Conservation (phyloP, 2,329 filamentous ascomycete species). For the Achaetomium macrosporum region DNA sequence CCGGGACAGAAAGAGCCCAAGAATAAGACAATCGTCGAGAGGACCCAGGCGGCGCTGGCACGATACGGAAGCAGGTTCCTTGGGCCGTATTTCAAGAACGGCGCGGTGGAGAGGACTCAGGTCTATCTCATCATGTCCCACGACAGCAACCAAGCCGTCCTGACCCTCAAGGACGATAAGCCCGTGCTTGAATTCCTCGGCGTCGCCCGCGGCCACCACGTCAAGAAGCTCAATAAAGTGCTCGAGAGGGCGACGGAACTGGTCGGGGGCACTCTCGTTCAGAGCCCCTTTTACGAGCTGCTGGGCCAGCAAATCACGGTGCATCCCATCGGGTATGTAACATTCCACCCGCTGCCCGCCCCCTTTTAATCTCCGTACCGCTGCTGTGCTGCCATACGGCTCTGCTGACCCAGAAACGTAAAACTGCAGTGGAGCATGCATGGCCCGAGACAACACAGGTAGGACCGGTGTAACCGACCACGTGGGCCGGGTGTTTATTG, state of each 20-base stretch:
- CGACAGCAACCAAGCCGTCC: constrained; percentile 56
- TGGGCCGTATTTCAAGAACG: constrained; percentile 51
- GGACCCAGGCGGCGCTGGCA: constrained; percentile 42
- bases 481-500: constrained; percentile 53
- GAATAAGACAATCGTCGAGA: constrained; percentile 35
- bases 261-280: constrained; percentile 55
- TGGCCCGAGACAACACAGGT: constrained; percentile 54
- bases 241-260: constrained; percentile 49
- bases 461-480: constrained; percentile 56
- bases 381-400: constrained; percentile 6
- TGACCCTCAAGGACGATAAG: constrained; percentile 55
- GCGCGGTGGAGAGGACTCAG: constrained; percentile 55
- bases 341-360: neutral
- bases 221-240: constrained; percentile 46
- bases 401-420: constrained; percentile 17
- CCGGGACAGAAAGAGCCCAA: constrained; percentile 40
- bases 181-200: constrained; percentile 55
- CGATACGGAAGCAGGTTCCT: constrained; percentile 48
- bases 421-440: constrained; percentile 50
- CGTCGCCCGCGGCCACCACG: constrained; percentile 50
- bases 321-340: constrained; percentile 55
- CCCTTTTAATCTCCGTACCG: neutral
- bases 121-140: constrained; percentile 63
- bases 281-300: constrained; percentile 52
- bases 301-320: constrained; percentile 56